Percentiles rank a stretch among this genome's conserved stretches.
phyloP scores from a whole-genome alignment of 2,329 filamentous ascomycete species.

The Arthrobotrys musiformis region DNA sequence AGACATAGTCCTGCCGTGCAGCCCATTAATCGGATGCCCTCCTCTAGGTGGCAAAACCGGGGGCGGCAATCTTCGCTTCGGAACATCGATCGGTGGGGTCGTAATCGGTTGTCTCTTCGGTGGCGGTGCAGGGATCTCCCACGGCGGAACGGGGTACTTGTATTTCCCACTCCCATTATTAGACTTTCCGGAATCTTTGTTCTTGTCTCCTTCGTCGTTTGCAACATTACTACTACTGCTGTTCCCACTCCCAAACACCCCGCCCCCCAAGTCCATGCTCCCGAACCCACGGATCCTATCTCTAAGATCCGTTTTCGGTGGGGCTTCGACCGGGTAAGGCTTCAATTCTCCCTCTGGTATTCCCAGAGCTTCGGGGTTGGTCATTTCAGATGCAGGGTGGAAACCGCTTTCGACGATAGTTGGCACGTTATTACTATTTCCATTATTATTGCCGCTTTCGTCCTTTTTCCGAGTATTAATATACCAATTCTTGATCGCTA shows the following conservation, averaged over 20 bases:
- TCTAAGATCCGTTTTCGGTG: constrained; percentile 32
- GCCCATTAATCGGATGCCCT: constrained; percentile 35
- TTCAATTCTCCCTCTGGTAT: constrained; percentile 19
- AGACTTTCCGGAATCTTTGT: neutral
- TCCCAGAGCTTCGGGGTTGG: constrained; percentile 17
- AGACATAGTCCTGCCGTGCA: constrained; percentile 31
- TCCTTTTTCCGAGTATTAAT: constrained; percentile 57
- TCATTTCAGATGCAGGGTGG: constrained; percentile 40
- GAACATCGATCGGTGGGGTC: constrained; percentile 69
- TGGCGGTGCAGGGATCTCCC: constrained; percentile 57
- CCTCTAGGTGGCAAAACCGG: constrained; percentile 61
- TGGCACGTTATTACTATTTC: neutral
- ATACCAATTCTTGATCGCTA: constrained; percentile 72
- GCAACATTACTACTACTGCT: constrained; percentile 1
- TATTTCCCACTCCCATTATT: constrained; percentile 26
- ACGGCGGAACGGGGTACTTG: constrained; percentile 51
- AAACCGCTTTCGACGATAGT: constrained; percentile 35
- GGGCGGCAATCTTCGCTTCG: constrained; percentile 73
- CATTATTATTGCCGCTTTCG: constrained; percentile 27
- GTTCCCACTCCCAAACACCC: neutral
- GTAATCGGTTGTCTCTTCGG: constrained; percentile 54
- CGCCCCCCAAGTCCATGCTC: constrained; percentile 1
- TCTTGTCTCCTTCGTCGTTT: neutral
- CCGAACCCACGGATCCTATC: constrained; percentile 33
- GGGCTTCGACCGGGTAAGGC: constrained; percentile 31